Evolutionary conservation across 1,284 basidiomycete species (phyloP).

Genomic region (Cryptococcus sp.): DNA sequence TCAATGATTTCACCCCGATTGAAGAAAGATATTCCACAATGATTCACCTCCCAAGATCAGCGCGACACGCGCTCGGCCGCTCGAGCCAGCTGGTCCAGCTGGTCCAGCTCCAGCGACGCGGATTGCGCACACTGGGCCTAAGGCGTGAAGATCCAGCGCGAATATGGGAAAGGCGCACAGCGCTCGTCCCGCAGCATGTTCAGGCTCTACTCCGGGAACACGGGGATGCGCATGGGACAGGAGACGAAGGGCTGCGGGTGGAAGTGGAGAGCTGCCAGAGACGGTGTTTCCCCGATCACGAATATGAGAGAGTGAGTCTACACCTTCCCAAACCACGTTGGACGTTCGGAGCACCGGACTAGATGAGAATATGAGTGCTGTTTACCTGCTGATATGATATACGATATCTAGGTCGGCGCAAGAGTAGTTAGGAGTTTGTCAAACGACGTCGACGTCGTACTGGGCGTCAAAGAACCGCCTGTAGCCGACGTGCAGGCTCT

Average conservation of each 20-base stretch:
- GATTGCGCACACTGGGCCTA: slow-evolving; percentile 60
- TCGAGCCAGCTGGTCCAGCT: too few species aligned
- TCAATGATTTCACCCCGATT: too few species aligned
- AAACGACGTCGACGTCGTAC: slow-evolving; percentile 67
- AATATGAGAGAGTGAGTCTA: slow-evolving; percentile 65
- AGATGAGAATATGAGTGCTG: not conserved
- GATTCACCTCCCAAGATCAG: too few species aligned
- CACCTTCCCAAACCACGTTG: too few species aligned
- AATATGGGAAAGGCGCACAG: slow-evolving; percentile 84
- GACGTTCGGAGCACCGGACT: too few species aligned
- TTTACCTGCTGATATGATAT: slow-evolving; percentile 6
- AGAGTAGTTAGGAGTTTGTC: slow-evolving; percentile 61
- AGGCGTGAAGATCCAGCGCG: slow-evolving; percentile 74
- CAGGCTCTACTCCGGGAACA: slow-evolving; percentile 54
- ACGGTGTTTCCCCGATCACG: slow-evolving; percentile 67
- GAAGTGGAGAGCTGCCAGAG: slow-evolving; percentile 73
- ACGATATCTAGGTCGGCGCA: slow-evolving; percentile 70
- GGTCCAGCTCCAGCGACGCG: too few species aligned
- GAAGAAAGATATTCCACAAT: too few species aligned
- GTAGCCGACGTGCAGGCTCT: slow-evolving; percentile 59
- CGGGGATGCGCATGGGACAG: not conserved
- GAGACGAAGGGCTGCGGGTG: slow-evolving; percentile 61
- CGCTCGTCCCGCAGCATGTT: slow-evolving; percentile 75
- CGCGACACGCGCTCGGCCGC: too few species aligned
- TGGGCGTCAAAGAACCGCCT: slow-evolving; percentile 87